phyloP scores from a whole-genome alignment of 768 basidiomycete genomes.

The Boletus subcaerulescens region DNA sequence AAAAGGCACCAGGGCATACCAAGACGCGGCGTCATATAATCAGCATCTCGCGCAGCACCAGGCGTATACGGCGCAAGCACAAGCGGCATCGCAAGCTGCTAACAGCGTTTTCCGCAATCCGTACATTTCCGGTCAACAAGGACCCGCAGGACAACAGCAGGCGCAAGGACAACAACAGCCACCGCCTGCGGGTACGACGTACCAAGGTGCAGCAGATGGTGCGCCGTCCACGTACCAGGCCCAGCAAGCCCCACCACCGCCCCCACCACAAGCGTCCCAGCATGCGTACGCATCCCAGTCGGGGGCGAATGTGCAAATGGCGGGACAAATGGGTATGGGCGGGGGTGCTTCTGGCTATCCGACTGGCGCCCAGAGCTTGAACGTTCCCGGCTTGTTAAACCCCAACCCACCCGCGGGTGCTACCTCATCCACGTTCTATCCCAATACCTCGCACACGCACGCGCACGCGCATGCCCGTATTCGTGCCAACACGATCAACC shows the following conservation, averaged over 20 bases:
- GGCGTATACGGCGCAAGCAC: conserved; percentile 84
- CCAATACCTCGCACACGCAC: conserved; percentile 28
- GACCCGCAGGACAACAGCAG: conserved; percentile 34
- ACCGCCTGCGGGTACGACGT: conserved; percentile 13
- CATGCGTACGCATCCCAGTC: conserved; percentile 28
- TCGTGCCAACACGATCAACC: conserved; percentile 90
- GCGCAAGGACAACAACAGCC: conserved; percentile 13
- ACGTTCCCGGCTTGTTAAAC: conserved; percentile 32
- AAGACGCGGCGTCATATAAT: conserved; percentile 91
- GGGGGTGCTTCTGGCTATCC: conserved; percentile 19
- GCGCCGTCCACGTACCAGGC: conserved; percentile 19
- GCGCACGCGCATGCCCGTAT: conserved; percentile 51
- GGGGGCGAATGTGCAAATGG: conserved; percentile 16
- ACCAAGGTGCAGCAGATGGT: conserved; percentile 21
- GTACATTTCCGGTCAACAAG: conserved; percentile 59
- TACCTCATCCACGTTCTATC: conserved; percentile 65
- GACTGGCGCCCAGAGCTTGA: conserved; percentile 12
- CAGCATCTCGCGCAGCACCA: conserved; percentile 95
- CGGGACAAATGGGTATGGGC: conserved; percentile 17
- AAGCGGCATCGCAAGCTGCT: conserved; percentile 69
- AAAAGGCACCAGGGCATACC: conserved; percentile 81
- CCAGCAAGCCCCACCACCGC: conserved; percentile 30
- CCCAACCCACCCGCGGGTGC: conserved; percentile 41
- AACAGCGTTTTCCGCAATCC: conserved; percentile 74
- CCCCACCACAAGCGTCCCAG: conserved; percentile 19